A percentile compares a stretch with the other conserved stretches of the same genome.
These are phyloP conservation scores for Hyaloscypha finlandica DNA, from an alignment of 495 filamentous ascomycete species.

Conservation along the genomic window DNA sequence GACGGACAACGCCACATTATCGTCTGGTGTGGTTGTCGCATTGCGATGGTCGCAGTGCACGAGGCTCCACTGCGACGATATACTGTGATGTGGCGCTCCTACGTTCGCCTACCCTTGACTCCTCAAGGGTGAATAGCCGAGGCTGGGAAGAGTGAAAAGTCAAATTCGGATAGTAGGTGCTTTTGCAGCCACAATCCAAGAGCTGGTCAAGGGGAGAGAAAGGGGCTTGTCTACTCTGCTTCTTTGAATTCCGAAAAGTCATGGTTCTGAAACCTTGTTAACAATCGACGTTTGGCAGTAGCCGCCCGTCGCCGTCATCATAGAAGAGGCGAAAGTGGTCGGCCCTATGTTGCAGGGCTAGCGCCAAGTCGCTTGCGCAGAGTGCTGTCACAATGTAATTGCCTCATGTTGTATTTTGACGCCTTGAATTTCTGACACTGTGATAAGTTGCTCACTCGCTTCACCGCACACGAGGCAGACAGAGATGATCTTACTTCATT, in stretches of 20 bases:
- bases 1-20: neutral
- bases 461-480: neutral
- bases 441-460: neutral
- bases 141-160: neutral
- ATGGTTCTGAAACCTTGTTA: neutral
- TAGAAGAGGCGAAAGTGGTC: neutral
- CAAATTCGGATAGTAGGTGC: constrained; percentile 1
- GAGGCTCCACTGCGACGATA: constrained; percentile 3
- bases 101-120: constrained; percentile 3
- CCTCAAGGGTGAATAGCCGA: neutral
- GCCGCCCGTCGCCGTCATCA: neutral
- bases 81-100: constrained; percentile 3
- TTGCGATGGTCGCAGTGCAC: constrained; percentile 4
- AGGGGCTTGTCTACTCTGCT: neutral
- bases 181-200: neutral
- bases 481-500: neutral
- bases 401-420: neutral
- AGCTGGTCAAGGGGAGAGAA: neutral
- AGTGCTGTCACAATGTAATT: neutral
- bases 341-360: neutral
- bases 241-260: neutral
- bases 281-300: neutral
- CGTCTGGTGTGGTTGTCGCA: constrained; percentile 7
- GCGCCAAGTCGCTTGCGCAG: neutral
- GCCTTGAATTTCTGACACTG: neutral